Evolutionary conservation across 257 asterid species (phyloP), one percentile per base, ranked within the genome.

Genomic region (Anisodus tanguticus): DNA sequence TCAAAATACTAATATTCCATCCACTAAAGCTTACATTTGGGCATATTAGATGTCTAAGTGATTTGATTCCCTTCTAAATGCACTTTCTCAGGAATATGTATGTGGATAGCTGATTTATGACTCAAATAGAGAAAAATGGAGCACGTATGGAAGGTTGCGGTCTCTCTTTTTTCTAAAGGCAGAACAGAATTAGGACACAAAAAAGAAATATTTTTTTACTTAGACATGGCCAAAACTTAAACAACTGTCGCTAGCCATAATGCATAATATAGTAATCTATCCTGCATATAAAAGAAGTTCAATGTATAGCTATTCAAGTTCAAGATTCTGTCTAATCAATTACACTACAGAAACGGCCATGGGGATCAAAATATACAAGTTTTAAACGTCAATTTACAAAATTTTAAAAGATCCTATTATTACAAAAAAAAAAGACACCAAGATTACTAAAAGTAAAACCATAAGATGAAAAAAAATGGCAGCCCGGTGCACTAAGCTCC

Each of bases 31-130:
- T 69, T 12, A 69, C 7, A 16, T 69, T 39, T 69, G 7, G 51
- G 53, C 53, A 69, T 39, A 69, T 69, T 15, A 69, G 77, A 69
- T 69, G 77, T 68, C 77, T 39, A 68, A 39, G 77, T 39, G 51
- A 69, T 15, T 13, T 69, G 77, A 69, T 37, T 69, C 53, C 77
- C 45, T 69, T 39, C 22, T 39, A 8, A 39, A 39, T 39, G 31
- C 53, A 39, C 12, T 39, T 69, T 69, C 53, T 69, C 53, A 39
- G 26, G 22, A 49, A 68, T 37, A 68, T 15, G 51, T 15, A 15
- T 10, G 3, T 41, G 45, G 11, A 68, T 22, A 68, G 76, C 49
- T 68, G 76, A 68, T 68, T 68, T 68, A 37, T 37, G 51, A 68
- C 22, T 68, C 45, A 15, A 37, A 35, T 68, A 12, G 76, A 37